These are phyloP conservation scores for Heliamphora exappendiculata DNA, from an alignment of 148 eudicot species.

Conservation along the genomic window DNA sequence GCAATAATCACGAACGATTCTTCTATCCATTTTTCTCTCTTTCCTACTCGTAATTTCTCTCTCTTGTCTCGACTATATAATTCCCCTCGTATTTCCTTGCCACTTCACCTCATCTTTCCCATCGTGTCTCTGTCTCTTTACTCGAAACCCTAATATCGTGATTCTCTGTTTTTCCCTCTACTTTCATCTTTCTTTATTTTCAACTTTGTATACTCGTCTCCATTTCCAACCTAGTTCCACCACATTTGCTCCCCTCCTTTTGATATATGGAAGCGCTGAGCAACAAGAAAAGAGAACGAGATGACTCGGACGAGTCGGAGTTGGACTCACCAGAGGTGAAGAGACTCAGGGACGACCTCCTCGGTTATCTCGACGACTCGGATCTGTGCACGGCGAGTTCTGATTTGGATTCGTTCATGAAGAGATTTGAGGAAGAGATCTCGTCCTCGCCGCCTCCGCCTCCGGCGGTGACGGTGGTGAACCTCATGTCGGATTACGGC, in stretches of 20 bases:
- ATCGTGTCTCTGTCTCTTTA: slow-evolving; percentile 2
- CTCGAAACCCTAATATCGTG: neutral
- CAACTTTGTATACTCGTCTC: no score
- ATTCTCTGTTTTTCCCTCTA: neutral
- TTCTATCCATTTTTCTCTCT: neutral
- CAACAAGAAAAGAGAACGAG: slow-evolving; percentile 38
- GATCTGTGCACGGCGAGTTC: slow-evolving; percentile 32
- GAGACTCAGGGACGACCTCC: slow-evolving; percentile 41
- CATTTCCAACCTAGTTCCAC: neutral
- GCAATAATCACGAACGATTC: no score
- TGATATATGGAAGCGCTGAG: slow-evolving; percentile 20
- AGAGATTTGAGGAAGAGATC: slow-evolving; percentile 66
- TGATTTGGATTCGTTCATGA: slow-evolving; percentile 65
- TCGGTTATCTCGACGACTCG: slow-evolving; percentile 48
- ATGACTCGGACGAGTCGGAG: slow-evolving; percentile 34
- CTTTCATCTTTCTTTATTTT: neutral
- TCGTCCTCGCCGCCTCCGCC: slow-evolving; percentile 16
- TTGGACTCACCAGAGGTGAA: slow-evolving; percentile 42
- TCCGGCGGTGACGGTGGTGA: slow-evolving; percentile 15
- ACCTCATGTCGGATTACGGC: slow-evolving; percentile 22
- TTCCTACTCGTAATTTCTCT: neutral
- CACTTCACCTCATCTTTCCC: neutral
- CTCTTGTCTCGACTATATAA: slow-evolving; percentile 6
- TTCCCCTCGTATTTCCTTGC: neutral
- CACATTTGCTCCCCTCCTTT: neutral